Evolutionary conservation across 176 grass and related monocot species (phyloP).

Genomic region (Canna indica): DNA sequence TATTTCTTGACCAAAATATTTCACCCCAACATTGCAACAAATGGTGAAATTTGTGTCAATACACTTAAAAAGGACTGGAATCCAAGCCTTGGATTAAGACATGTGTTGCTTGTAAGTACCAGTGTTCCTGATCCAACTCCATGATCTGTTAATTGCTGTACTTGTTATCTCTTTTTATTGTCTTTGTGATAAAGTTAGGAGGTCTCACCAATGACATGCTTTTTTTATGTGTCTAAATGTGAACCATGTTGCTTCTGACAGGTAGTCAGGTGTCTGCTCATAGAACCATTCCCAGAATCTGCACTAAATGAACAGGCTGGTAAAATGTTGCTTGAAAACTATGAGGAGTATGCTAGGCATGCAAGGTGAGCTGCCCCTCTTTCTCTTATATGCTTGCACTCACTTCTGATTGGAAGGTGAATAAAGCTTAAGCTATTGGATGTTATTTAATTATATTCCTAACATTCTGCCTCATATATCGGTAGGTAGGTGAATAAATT

Average conservation of each 20-base stretch:
- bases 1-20: constrained; percentile 94
- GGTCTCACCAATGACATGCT: neutral
- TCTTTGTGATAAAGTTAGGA: constrained; percentile 54
- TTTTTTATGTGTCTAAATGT: constrained; percentile 18
- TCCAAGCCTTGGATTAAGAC: constrained; percentile 73
- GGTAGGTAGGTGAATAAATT: too few species aligned
- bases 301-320: constrained; percentile 92
- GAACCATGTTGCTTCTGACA: constrained; percentile 17
- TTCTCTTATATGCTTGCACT: constrained; percentile 34
- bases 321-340: constrained; percentile 89
- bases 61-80: constrained; percentile 89
- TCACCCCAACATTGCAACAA: constrained; percentile 84
- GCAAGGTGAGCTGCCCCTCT: constrained; percentile 49
- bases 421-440: too few species aligned
- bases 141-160: neutral
- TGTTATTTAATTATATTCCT: too few species aligned
- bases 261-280: constrained; percentile 88
- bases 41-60: constrained; percentile 84
- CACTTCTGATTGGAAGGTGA: too few species aligned
- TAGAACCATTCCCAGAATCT: constrained; percentile 91
- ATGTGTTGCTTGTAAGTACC: constrained; percentile 70
- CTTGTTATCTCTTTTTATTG: constrained; percentile 18
- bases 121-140: neutral
- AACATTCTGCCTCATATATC: too few species aligned
- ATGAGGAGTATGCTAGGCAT: constrained; percentile 70